Evolutionary conservation across 139 green algal species (phyloP), one percentile per base, ranked within the genome.

Genomic region (Asterochloris sp.): DNA sequence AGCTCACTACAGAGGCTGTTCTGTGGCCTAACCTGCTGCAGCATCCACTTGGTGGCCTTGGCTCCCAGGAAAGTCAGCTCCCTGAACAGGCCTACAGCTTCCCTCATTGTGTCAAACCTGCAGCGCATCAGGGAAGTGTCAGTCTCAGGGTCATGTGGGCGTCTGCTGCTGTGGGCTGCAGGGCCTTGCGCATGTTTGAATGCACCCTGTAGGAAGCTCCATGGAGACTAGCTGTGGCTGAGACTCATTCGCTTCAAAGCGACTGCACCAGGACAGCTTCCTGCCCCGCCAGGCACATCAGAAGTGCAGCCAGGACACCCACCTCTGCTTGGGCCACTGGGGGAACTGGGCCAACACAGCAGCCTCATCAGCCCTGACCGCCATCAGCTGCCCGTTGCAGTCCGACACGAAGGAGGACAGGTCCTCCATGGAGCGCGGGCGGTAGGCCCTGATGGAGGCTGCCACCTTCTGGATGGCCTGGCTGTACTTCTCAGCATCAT

Each of bases 381-480:
- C 82, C 16, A 26, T 69, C 74, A 85, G 75, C 63, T 64, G 74
- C 38, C 62, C 38, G 28, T 79, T 14, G 17, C 64, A 64, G 27
- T 85, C 74, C 16, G 54, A 38, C 64, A 85, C 82, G 28, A 82
- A 85, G 38, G 69, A 62, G 29, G 69, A 21, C 29, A 85, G 74
- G 13, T 79, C 75, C 63, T 60, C 66, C 82, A 81, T 81, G 74
- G 54, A 62, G 23, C 63, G 74, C n/a, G 69, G 63, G 15, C 69
- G 61, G 10, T 29, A n/a, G 12, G 11, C 19, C 11, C 24, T 69
- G 66, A 81, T 85, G 27, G 76, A 28, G 38, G 60, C 66, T 12
- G 63, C 38, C 23, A 77, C 21, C 73, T 73, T 81, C 0, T 11
- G 68, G 29, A 85, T 27, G 12, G 77, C 21, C 23, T 29, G 28